Percentiles rank a stretch among this genome's conserved stretches.
Evolutionary conservation across 148 eudicot species (phyloP).

Genomic region (Spergularia marina): DNA sequence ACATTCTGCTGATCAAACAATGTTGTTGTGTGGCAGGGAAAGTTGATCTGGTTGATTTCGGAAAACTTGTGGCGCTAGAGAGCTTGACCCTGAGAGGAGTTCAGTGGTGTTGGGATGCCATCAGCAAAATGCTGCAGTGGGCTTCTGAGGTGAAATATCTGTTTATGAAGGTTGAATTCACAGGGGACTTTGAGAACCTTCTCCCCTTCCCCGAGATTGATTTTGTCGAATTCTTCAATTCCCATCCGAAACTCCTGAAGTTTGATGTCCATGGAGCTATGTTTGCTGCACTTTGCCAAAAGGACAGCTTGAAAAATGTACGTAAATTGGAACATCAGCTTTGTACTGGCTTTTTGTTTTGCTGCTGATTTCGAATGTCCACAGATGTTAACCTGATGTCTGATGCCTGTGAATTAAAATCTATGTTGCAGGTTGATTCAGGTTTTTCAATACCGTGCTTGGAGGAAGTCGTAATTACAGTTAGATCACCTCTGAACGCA

Average conservation of each 20-base stretch:
- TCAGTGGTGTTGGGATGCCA: slow-evolving; percentile 90
- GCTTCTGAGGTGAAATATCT: slow-evolving; percentile 83
- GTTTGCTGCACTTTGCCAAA: slow-evolving; percentile 98
- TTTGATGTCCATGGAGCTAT: slow-evolving; percentile 95
- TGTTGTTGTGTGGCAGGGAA: slow-evolving; percentile 40
- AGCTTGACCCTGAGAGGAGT: slow-evolving; percentile 69
- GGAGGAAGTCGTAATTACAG: slow-evolving; percentile 71
- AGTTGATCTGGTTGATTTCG: slow-evolving; percentile 74
- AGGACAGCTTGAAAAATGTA: slow-evolving; percentile 83
- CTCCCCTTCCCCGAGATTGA: slow-evolving; percentile 73
- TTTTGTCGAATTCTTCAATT: slow-evolving; percentile 79
- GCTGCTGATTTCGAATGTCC: neutral
- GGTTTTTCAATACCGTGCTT: slow-evolving; percentile 66
- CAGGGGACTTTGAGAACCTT: slow-evolving; percentile 74
- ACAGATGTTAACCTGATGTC: neutral
- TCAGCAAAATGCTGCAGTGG: slow-evolving; percentile 72
- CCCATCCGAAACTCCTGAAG: slow-evolving; percentile 68
- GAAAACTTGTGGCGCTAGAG: slow-evolving; percentile 73
- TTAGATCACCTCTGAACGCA: slow-evolving; percentile 89
- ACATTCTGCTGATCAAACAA: neutral
- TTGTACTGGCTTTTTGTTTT: neutral
- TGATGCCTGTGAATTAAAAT: slow-evolving; percentile 21
- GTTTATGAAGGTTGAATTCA: slow-evolving; percentile 89
- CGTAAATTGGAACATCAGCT: slow-evolving; percentile 13
- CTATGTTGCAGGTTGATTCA: slow-evolving; percentile 61